Percentiles rank a stretch among this genome's conserved stretches.
Evolutionary conservation across 2,329 filamentous ascomycete genomes (phyloP).

Genomic region (Aspergillus ochraceus): DNA sequence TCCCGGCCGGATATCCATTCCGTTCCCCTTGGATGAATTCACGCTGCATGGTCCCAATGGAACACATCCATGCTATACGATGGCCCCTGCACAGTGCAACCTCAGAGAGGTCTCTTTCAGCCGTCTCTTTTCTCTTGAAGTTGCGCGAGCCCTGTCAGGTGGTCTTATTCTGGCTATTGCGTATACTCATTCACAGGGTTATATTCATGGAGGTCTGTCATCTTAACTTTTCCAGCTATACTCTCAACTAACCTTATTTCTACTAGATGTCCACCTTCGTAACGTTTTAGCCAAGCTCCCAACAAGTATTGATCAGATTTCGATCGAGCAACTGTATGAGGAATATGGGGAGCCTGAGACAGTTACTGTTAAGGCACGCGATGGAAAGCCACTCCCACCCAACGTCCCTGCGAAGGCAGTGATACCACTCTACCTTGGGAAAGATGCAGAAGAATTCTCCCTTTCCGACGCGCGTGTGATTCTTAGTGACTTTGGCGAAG

Average conservation of each 20-base stretch:
- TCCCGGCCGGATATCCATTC: neutral
- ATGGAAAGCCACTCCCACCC: conserved; percentile 24
- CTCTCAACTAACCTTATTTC: neutral
- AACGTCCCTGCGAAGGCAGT: conserved; percentile 30
- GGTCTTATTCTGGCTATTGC: conserved; percentile 22
- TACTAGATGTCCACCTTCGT: conserved; percentile 30
- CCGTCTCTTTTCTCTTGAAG: conserved; percentile 26
- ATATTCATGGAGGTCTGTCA: conserved; percentile 31
- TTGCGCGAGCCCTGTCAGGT: conserved; percentile 24
- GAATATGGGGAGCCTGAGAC: conserved; percentile 31
- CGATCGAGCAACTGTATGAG: conserved; percentile 32
- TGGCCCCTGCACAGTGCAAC: neutral
- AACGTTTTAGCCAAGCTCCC: conserved; percentile 29
- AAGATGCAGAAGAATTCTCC: conserved; percentile 27
- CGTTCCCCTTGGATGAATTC: neutral
- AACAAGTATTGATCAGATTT: conserved; percentile 28
- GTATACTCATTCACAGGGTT: conserved; percentile 28
- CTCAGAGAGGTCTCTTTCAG: conserved; percentile 30
- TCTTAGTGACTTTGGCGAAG: conserved; percentile 33
- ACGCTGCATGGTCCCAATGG: neutral
- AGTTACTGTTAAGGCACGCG: conserved; percentile 22
- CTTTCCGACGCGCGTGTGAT: conserved; percentile 29
- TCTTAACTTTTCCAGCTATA: neutral
- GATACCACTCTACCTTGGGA: conserved; percentile 28
- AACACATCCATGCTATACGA: neutral